Evolutionary conservation across 805 yeast species (phyloP), one percentile per base, ranked within the genome.

Genomic region (Priceomyces medius): DNA sequence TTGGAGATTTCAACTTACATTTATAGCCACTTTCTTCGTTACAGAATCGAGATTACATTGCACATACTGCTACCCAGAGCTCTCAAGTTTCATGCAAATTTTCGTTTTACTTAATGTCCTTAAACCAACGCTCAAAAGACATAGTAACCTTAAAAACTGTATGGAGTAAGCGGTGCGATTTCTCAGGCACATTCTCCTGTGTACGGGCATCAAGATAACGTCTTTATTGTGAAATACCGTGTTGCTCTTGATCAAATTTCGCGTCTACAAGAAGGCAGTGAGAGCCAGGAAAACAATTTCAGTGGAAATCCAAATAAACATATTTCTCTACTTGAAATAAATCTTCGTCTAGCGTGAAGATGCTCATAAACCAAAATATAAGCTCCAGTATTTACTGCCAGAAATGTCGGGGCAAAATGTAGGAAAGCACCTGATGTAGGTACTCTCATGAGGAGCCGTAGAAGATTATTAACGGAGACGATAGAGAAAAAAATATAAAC

Each of bases 101-200:
- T 21, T 21, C 24, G 9, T 21, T 21, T 9, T 9, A 7, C 24
- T 26, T 14, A 26, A 26, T 32, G 23, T 19, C 14, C 7, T 24
- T 7, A 35, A 29, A 4, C n/a, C 38, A 35, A 35, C 38, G 38
- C 38, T 35, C 38, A 35, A 35, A 35, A 35, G 29, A 35, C 23
- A 8, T 35, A 9, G 4, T 19, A 12, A 14, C n/a, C n/a, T n/a
- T 26, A 5, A 26, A 26, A 26, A 26, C 29, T 26, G 14, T 26
- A 26, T 26, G 21, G 10, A 13, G 8, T 31, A 31, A 19, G 31
- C 16, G 4, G 35, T 20, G 16, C 24, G 35, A 19, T 23, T 32
- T 32, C 19, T 32, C 20, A 20, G 35, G 35, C 3, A 35, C 38
- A 31, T 31, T 31, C 34, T 17, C 19, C 21, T 31, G 19, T 31